Evolutionary conservation across 208 protist species (phyloP), one percentile per base, ranked within the genome.

Genomic region (Zelonia costaricensis): DNA sequence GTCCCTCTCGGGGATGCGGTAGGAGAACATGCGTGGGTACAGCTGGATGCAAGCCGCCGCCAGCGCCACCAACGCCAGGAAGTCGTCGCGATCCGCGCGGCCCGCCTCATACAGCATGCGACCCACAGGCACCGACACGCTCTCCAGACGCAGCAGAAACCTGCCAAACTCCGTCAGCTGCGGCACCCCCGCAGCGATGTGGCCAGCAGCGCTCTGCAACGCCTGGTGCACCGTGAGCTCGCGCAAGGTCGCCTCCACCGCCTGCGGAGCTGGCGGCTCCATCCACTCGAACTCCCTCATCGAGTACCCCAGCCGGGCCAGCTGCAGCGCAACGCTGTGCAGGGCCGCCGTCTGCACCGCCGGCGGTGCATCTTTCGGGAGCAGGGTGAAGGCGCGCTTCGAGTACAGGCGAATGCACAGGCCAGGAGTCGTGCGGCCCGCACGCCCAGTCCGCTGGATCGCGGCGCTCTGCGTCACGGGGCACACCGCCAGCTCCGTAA

Each of bases 391-490:
- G 58, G 76, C 59, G 15, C 72, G 55, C 46, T 86, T 64, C 13
- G 93, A 92, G 79, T 98, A 99, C 23, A 99, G 63, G 6, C 96
- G 73, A 74, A 97, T 98, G 67, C 92, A 98, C 53, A 98, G 98
- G 27, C 98, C 98, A 4, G 97, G 92, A 23, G 70, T 31, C 3
- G 97, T 99, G 61, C 98, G 76, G 35, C 98, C 98, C 3, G 98
- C 98, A 70, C 98, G 90, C 60, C 98, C 98, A 16, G 93, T 92
- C 16, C 98, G 80, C 80, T 99, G 98, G 43, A 98, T 81, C 9
- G 98, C 97, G 27, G 67, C 81, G 2, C 97, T 97, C 68, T 98
- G 82, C 9, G 94, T 98, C 63, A 99, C 98, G 7, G 97, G 91
- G 1, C 91, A 80, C 10, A 98, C 91, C 5, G 97, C 73, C 8